phyloP scores from a whole-genome alignment of 495 filamentous ascomycete species.

The Penicillium pulvis region DNA sequence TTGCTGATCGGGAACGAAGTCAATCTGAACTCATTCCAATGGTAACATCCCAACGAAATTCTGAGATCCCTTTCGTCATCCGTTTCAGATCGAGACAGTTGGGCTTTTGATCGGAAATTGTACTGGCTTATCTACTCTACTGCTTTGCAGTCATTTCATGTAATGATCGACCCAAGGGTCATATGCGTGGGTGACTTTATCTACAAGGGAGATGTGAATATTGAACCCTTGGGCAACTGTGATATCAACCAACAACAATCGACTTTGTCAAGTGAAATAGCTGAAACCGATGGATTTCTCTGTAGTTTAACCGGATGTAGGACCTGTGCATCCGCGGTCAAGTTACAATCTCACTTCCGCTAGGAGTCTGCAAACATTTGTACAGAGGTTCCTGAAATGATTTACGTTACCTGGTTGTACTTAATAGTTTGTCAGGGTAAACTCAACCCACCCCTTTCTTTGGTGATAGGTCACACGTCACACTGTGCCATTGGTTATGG shows the following conservation, averaged over 20 bases:
- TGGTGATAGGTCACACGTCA: conserved; percentile 5
- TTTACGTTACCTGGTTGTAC: not conserved
- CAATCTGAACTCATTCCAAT: conserved; percentile 18
- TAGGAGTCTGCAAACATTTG: conserved; percentile 1
- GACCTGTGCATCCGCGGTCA: conserved; percentile 29
- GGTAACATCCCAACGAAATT: not conserved
- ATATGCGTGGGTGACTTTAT: conserved; percentile 1
- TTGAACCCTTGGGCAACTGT: not conserved
- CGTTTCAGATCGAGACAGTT: not conserved
- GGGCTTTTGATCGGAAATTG: not conserved
- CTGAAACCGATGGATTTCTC: conserved; percentile 20
- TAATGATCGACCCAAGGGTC: not conserved
- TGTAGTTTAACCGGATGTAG: conserved; percentile 26
- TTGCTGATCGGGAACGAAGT: conserved; percentile 17
- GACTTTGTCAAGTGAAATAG: conserved; percentile 4
- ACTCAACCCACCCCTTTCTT: not conserved
- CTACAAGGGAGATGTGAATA: not conserved
- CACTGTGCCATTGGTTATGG: not conserved
- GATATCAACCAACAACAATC: not conserved
- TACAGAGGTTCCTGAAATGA: not conserved
- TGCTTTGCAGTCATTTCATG: not conserved
- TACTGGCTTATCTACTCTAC: not conserved
- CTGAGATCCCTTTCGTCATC: not conserved
- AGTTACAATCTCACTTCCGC: conserved; percentile 6
- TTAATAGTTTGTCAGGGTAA: not conserved